These are phyloP conservation scores for Teunomyces stri DNA, from an alignment of 805 yeast genomes.

Conservation along the genomic window DNA sequence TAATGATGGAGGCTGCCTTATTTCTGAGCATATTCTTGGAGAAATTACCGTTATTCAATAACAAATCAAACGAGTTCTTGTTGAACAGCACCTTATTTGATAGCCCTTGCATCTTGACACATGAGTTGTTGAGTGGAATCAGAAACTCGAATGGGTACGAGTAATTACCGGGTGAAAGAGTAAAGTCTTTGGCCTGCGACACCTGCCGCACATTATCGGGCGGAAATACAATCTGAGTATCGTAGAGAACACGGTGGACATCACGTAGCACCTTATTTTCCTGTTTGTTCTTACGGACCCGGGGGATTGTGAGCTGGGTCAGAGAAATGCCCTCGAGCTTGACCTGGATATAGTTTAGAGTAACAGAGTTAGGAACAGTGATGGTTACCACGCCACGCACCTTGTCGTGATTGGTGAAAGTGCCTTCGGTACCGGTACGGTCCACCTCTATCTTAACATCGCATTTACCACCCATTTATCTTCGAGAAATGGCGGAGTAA, in stretches of 20 bases:
- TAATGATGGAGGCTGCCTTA: neutral
- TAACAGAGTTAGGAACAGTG: slow-evolving; percentile 38
- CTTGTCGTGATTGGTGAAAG: slow-evolving; percentile 47
- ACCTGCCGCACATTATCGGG: slow-evolving; percentile 48
- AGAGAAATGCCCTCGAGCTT: slow-evolving; percentile 50
- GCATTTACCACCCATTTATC: slow-evolving; percentile 7
- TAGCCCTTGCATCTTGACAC: slow-evolving; percentile 34
- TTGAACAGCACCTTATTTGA: slow-evolving; percentile 34
- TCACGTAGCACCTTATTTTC: slow-evolving; percentile 26
- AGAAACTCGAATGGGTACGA: slow-evolving; percentile 47
- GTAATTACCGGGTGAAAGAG: slow-evolving; percentile 51
- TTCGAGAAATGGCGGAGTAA: too few relatives aligned
- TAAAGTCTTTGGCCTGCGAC: slow-evolving; percentile 42
- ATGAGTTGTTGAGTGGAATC: slow-evolving; percentile 43
- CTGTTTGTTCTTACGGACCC: slow-evolving; percentile 3
- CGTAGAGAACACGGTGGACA: slow-evolving; percentile 48
- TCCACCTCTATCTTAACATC: slow-evolving; percentile 34
- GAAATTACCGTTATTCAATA: slow-evolving; percentile 35
- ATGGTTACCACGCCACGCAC: slow-evolving; percentile 42
- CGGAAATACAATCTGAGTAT: slow-evolving; percentile 50
- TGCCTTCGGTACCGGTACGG: slow-evolving; percentile 32
- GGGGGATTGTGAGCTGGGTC: slow-evolving; percentile 34
- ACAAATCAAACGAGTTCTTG: slow-evolving; percentile 22
- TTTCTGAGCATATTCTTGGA: slow-evolving; percentile 4
- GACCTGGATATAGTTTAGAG: slow-evolving; percentile 47